A percentile compares a stretch with the other conserved stretches of the same genome.
These are phyloP conservation scores for Penicillium olsonii DNA, from an alignment of 2,329 filamentous ascomycete genomes.

Conservation along the genomic window DNA sequence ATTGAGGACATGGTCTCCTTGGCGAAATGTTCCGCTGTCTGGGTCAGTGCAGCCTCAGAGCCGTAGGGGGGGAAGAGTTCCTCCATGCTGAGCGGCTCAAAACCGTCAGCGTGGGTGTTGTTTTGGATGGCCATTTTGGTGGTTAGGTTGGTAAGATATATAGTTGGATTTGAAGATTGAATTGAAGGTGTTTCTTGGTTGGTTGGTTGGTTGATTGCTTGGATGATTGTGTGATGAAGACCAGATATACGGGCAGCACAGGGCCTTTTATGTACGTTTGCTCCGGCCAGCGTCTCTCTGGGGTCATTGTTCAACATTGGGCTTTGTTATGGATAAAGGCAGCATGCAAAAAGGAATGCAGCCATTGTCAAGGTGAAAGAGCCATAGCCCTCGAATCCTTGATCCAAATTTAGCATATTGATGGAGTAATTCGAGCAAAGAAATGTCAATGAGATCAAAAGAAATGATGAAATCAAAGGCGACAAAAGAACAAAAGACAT, in stretches of 20 bases:
- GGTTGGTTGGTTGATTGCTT: neutral
- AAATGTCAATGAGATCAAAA: neutral
- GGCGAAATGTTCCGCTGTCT: neutral
- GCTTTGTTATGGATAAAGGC: neutral
- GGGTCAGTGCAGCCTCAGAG: neutral
- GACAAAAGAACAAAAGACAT: slow-evolving; percentile 1
- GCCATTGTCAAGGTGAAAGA: neutral
- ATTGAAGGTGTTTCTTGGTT: neutral
- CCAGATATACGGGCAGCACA: neutral
- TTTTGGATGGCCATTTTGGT: neutral
- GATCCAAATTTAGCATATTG: neutral
- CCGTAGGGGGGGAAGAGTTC: slow-evolving; percentile 1
- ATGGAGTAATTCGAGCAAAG: neutral
- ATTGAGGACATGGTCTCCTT: neutral
- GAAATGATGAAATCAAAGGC: too few species aligned
- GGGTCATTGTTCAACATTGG: neutral
- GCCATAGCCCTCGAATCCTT: neutral
- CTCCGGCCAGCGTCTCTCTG: neutral
- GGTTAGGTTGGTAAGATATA: neutral
- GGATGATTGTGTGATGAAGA: neutral
- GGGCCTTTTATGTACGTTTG: neutral
- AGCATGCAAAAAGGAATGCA: neutral
- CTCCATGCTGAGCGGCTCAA: neutral
- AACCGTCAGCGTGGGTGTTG: neutral
- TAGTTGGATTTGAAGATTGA: neutral